Evolutionary conservation across 176 grass and related monocot species (phyloP).

Genomic region (Echinochloa phyllopogon): DNA sequence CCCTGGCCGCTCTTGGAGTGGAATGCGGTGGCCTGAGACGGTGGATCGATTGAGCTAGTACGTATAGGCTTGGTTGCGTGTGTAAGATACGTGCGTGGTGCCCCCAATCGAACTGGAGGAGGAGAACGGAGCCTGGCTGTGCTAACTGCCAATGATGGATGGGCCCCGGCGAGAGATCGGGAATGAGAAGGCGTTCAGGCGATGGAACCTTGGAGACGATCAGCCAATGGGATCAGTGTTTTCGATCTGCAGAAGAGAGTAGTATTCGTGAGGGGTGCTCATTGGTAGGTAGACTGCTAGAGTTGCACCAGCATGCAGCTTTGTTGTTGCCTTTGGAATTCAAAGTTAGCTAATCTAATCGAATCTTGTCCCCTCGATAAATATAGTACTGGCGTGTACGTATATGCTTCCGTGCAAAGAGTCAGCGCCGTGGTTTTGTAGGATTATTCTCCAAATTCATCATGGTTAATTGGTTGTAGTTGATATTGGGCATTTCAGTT

Average conservation of each 20-base stretch:
- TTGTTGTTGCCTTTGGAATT: background rate
- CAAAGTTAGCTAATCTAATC: background rate
- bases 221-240: slow-evolving; percentile 1
- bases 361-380: background rate
- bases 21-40: slow-evolving; percentile 62
- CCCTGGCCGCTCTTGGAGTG: slow-evolving; percentile 69
- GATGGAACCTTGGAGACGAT: slow-evolving; percentile 13
- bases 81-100: slow-evolving; percentile 37
- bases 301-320: background rate
- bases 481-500: background rate
- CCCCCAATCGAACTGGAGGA: background rate
- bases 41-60: background rate
- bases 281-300: background rate
- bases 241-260: background rate
- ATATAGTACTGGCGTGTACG: background rate
- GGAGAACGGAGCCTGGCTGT: background rate
- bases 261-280: background rate
- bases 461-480: background rate
- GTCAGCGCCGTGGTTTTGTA: slow-evolving; percentile 4
- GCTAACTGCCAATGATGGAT: slow-evolving; percentile 35
- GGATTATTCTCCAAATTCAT: background rate
- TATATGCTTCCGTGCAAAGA: background rate
- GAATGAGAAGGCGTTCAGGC: background rate
- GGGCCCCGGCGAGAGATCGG: background rate
- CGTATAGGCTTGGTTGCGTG: slow-evolving; percentile 15